Base-by-base conservation (phyloP, 768 basidiomycete genomes). In the Boletales sp. region DNA sequence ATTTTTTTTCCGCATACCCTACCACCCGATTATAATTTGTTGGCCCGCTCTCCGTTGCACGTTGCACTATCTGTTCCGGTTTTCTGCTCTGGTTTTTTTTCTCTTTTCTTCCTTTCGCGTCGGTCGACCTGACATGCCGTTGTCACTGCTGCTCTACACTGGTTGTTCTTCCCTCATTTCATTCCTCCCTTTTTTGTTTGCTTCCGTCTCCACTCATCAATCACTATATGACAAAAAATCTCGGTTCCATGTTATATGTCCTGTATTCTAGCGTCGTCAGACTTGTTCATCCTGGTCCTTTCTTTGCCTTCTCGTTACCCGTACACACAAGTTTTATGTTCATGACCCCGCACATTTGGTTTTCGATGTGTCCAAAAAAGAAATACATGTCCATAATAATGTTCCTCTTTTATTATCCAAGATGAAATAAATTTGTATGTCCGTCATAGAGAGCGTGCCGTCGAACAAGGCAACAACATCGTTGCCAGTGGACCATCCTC, bases 161-260 rank as follows among this genome's bases (percentile, higher is more conserved):
- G 46, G 38, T 57, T 56, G 48, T 54, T 53, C 21, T 45, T 18
- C 39, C 30, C 36, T 42, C 50, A 35, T 44, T 34, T 31, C 34
- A 15, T 40, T 43, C 36, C 34, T 12, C 15, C 12, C 14, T 34
- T n/a, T 17, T 36, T 28, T 28, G 25, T 28, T 28, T 61, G 35
- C 51, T 52, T 36, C 46, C 19, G 30, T 39, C 14, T 39, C 15
- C 46, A 52, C 51, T 48, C 53, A 50, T 48, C 53, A 41, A 41
- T 44, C 51, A 43, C 44, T 41, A 65, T 66, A 65, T 59, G 63
- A 50, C 57, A 58, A 58, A 62, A 63, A 64, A 64, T 66, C 49
- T 59, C 48, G 41, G 32, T 47, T 41, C 44, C 49, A 44, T n/a
- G 19, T 53, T 56, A 57, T 59, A 57, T 58, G 52, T 64, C 32